Percentiles rank a stretch among this genome's conserved stretches.
These are phyloP conservation scores for Trichoderma sp. DNA, from an alignment of 2,329 filamentous ascomycete genomes.

Conservation along the genomic window DNA sequence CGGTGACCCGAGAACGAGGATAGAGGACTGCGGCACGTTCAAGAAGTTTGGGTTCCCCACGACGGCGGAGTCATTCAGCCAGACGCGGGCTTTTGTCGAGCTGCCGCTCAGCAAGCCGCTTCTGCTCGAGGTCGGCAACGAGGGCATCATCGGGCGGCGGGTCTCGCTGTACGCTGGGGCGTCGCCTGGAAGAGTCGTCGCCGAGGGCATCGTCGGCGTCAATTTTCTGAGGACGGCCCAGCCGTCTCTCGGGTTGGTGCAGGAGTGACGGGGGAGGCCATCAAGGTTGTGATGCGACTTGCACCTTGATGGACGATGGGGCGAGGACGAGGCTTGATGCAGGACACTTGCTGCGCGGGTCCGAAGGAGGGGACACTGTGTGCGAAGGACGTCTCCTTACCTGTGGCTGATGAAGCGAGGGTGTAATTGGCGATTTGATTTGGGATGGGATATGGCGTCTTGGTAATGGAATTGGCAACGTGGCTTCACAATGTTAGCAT, in stretches of 20 bases:
- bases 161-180: conserved; percentile 46
- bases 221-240: conserved; percentile 41
- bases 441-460: conserved; percentile 6
- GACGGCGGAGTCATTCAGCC: conserved; percentile 20
- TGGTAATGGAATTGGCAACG: background rate
- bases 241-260: conserved; percentile 4
- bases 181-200: conserved; percentile 40
- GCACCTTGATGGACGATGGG: conserved; percentile 24
- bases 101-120: conserved; percentile 44
- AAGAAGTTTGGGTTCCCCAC: conserved; percentile 42
- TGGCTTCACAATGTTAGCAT: conserved; percentile 11
- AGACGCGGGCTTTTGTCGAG: conserved; percentile 37
- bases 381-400: background rate
- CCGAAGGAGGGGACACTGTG: background rate
- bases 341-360: background rate
- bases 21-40: conserved; percentile 48
- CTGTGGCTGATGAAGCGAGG: background rate
- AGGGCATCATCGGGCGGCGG: conserved; percentile 53
- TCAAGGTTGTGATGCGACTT: conserved; percentile 22
- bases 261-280: background rate
- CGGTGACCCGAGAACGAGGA: conserved; percentile 48
- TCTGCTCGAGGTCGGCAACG: conserved; percentile 48
- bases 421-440: background rate
- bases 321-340: background rate
- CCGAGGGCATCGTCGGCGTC: conserved; percentile 55